Evolutionary conservation across 495 filamentous ascomycete species (phyloP).

Genomic region (Aspergillus mulundensis): DNA sequence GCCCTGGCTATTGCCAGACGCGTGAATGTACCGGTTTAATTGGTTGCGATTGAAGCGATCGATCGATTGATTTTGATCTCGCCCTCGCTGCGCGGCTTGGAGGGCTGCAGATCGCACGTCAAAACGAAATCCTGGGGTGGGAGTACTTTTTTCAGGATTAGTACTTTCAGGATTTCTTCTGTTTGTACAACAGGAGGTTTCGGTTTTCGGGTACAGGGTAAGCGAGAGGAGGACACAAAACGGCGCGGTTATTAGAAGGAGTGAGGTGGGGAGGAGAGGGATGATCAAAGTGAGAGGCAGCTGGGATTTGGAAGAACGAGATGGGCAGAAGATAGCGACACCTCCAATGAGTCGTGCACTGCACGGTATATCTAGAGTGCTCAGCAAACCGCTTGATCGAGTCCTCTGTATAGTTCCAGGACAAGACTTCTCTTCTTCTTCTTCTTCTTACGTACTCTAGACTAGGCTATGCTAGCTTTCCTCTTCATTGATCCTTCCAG

Average conservation of each 20-base stretch:
- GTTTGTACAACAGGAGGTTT: constrained; percentile 9
- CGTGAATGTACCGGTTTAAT: constrained; percentile 3
- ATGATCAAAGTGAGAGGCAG: constrained; percentile 10
- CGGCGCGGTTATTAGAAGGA: constrained; percentile 8
- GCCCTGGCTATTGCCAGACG: constrained; percentile 17
- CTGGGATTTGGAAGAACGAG: constrained; percentile 5
- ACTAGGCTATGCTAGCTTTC: neutral
- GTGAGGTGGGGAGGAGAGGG: constrained; percentile 14
- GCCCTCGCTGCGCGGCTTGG: constrained; percentile 12
- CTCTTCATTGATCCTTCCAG: neutral
- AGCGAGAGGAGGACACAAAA: constrained; percentile 14
- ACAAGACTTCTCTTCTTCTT: neutral
- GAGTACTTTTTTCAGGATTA: constrained; percentile 1
- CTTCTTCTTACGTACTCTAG: neutral
- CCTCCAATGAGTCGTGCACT: neutral
- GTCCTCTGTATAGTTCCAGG: neutral
- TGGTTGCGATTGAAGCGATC: constrained; percentile 3
- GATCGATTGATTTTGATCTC: constrained; percentile 7
- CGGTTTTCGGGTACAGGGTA: constrained; percentile 14
- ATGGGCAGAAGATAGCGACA: constrained; percentile 1
- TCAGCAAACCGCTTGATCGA: constrained; percentile 2
- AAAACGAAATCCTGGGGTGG: constrained; percentile 9
- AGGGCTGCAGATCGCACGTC: constrained; percentile 18
- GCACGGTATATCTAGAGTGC: neutral
- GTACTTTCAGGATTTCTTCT: neutral